phyloP scores from a whole-genome alignment of 306 rosid genomes.

The Nissolia schottii region DNA sequence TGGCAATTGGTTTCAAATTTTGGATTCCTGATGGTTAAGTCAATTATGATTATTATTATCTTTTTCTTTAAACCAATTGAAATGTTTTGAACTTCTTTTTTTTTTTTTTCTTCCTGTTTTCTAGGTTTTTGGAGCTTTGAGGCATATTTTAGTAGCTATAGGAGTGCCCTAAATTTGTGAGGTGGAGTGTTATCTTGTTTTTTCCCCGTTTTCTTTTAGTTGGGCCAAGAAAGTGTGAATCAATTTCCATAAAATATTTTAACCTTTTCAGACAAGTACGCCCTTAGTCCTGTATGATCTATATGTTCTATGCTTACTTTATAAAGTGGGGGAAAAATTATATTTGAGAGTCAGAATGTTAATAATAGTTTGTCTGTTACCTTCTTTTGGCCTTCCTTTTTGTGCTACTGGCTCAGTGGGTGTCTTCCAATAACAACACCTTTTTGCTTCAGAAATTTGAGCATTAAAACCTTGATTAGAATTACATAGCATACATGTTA shows the following conservation, averaged over 20 bases:
- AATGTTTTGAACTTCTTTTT: neutral
- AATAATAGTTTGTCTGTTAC: neutral
- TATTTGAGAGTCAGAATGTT: neutral
- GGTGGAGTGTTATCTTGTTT: neutral
- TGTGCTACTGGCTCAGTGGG: neutral
- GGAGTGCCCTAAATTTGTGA: neutral
- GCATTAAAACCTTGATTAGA: neutral
- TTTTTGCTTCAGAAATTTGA: conserved; percentile 1
- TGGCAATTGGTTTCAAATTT: neutral
- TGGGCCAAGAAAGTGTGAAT: neutral
- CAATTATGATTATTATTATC: neutral
- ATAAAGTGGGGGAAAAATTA: neutral
- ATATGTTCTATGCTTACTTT: neutral
- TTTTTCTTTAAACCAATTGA: neutral
- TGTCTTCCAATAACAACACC: neutral
- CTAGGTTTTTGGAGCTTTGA: neutral
- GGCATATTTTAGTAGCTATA: neutral
- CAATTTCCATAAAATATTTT: neutral
- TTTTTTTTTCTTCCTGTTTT: no score
- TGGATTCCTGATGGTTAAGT: neutral
- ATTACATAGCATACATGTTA: neutral
- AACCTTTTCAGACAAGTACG: neutral
- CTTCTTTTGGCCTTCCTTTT: neutral
- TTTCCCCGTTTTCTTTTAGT: neutral
- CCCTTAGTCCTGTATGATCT: neutral